Evolutionary conservation across 169 alveolate genomes (phyloP), one percentile per base, ranked within the genome.

Genomic region (Plasmodium ovale): DNA sequence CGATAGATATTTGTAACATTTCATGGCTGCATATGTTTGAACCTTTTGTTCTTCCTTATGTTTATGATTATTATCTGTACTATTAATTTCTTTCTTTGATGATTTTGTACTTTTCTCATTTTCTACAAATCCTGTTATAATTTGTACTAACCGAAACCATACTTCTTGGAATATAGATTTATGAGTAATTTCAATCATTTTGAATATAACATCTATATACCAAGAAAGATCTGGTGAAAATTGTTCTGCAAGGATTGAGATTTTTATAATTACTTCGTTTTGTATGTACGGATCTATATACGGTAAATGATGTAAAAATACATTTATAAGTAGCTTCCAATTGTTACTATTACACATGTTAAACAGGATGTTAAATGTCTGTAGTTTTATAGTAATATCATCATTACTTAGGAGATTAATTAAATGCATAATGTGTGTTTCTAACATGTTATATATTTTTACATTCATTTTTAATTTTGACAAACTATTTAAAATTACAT

Each of bases 131-230:
- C 84, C 77, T 7, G 72, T 71, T 21, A 91, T 27, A 0, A 94
- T 29, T 67, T 82, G 90, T 0, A 82, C 90, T 2, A 65, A 53
- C 35, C 97, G 87, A 47, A 88, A 94, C 94, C 98, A 95, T 23
- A 94, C 95, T 64, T 97, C 98, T 21, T 96, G 97, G 35, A 95
- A 89, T 0, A 96, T 98, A 71, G 87, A 94, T 85, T 96, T 98
- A 35, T 98, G 99, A 1, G 99, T 97, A 67, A 93, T 95, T 62
- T 95, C 96, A 31, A 97, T 94, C 87, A 98, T 91, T 87, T 96
- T 97, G 39, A 97, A 96, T 54, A 97, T 94, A 4, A 96, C 96
- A 92, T 98, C 99, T 27, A 97, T 94, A 77, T 97, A 97, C 97
- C 98, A 96, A 37, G 96, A 89, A 58, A 95, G 89, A 47, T 96